These are phyloP conservation scores for Exophiala aquamarina DNA, from an alignment of 2,329 filamentous ascomycete species.

Conservation along the genomic window DNA sequence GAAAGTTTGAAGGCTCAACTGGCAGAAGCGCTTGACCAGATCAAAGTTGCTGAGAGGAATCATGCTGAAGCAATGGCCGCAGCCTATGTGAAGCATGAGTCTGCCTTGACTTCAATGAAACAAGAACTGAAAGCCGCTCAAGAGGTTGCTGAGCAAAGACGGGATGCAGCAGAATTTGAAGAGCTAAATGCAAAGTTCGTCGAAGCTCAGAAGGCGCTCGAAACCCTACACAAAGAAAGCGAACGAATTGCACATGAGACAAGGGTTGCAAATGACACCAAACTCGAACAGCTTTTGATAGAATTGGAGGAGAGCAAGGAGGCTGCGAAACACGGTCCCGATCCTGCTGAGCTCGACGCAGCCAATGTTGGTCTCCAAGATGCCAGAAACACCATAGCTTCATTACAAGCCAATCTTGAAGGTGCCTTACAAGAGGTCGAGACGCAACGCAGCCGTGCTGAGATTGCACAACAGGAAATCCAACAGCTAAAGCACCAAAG, in stretches of 20 bases:
- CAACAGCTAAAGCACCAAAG: conserved; percentile 15
- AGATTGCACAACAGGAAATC: conserved; percentile 15
- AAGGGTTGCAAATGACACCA: conserved; percentile 19
- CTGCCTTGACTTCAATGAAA: conserved; percentile 15
- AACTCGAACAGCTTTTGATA: conserved; percentile 15
- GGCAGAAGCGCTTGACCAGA: conserved; percentile 12
- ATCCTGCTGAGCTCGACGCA: conserved; percentile 10
- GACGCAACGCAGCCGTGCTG: conserved; percentile 18
- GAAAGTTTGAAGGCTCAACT: conserved; percentile 19
- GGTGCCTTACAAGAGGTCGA: conserved; percentile 25
- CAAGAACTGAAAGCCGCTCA: conserved; percentile 16
- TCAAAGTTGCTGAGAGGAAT: conserved; percentile 12
- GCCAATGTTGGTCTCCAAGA: conserved; percentile 15
- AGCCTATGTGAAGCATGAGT: conserved; percentile 16
- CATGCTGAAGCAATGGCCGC: conserved; percentile 14
- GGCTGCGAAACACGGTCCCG: conserved; percentile 33
- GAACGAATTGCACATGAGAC: conserved; percentile 16
- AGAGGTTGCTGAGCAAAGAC: conserved; percentile 15
- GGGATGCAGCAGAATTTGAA: conserved; percentile 17
- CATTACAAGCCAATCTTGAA: conserved; percentile 32
- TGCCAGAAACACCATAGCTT: conserved; percentile 26
- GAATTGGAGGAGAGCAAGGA: conserved; percentile 32
- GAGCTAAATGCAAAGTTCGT: conserved; percentile 15
- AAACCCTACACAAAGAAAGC: conserved; percentile 14
- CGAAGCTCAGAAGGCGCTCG: conserved; percentile 12